Percentiles rank a stretch among this genome's conserved stretches.
Evolutionary conservation across 2,329 filamentous ascomycete genomes (phyloP).

Genomic region (Calonectria hawksworthii): DNA sequence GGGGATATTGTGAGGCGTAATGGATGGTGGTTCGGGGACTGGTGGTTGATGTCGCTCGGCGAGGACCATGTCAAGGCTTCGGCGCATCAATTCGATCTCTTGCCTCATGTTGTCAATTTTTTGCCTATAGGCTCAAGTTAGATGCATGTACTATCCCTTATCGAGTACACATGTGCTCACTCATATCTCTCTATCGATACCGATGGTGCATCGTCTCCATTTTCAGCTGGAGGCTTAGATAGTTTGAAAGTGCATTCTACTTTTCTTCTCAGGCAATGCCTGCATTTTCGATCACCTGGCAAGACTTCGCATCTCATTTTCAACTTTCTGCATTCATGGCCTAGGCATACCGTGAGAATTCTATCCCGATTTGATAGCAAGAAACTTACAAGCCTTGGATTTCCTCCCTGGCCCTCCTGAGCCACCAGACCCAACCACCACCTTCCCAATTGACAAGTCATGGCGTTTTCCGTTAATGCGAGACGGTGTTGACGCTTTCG

Average conservation of each 20-base stretch:
- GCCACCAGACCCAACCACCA: constrained; percentile 2
- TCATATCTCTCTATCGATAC: constrained; percentile 29
- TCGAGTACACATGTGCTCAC: neutral
- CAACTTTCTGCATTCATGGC: constrained; percentile 31
- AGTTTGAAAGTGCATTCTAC: constrained; percentile 32
- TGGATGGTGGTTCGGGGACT: neutral
- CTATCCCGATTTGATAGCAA: neutral
- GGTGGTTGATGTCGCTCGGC: constrained; percentile 13
- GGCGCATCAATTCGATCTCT: constrained; percentile 42
- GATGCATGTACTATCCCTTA: neutral
- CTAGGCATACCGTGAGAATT: neutral
- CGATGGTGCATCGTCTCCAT: constrained; percentile 1
- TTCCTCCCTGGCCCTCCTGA: constrained; percentile 27
- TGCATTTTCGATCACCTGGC: constrained; percentile 31
- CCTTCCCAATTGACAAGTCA: constrained; percentile 5
- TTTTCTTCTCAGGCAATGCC: constrained; percentile 31
- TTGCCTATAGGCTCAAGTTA: constrained; percentile 34
- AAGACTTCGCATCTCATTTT: constrained; percentile 36
- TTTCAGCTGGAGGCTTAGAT: neutral
- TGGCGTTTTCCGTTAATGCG: constrained; percentile 14
- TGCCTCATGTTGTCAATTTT: constrained; percentile 43
- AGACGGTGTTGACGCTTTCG: neutral
- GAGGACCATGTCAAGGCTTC: constrained; percentile 39
- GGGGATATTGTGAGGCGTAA: constrained; percentile 27
- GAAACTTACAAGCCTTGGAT: constrained; percentile 31